Evolutionary conservation across 2,329 filamentous ascomycete species (phyloP), one percentile per base, ranked within the genome.

Genomic region (Ilyonectria mors-panacis): DNA sequence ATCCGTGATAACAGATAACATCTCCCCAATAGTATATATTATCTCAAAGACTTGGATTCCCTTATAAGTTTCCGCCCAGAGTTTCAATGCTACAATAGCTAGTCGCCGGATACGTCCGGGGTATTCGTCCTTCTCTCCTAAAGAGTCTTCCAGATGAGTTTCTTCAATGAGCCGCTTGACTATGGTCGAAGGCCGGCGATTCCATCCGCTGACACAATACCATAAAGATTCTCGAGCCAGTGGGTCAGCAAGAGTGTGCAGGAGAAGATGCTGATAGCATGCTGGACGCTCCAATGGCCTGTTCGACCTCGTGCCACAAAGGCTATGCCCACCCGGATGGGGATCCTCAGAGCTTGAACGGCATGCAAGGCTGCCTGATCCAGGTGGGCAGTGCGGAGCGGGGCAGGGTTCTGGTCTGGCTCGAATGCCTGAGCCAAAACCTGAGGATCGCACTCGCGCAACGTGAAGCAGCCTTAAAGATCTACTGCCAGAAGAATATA

Each of bases 251-350:
- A 67, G 1, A 85, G 72, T 1, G 86, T 85, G 62, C 86, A 88
- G 70, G 87, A 85, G 17, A 88, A 75, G 65, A 83, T 86, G 75
- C 85, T 87, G 6, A 88, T 77, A 1, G 85, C 85, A 70, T 88
- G 86, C 69, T 87, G 85, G 30, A 88, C 85, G 42, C 83, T 85
- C 86, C 86, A 88, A 72, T 86, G 85, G 61, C 86, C 84, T 1
- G 85, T 86, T 72, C 87, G 85, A 2, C 83, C 86, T 51, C 81
- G 80, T 3, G 86, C 85, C 42, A 88, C 85, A 57, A 86, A 86
- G 56, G 85, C 82, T 56, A 88, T 83, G 2, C 86, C 86, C 9
- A 88, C 79, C 45, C 85, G 81, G 3, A 88, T 84, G 0, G 85
- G 86, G 28, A 88, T 86, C 10, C 86, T 87, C 9, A 88, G 79